Evolutionary conservation across 129 eudicot species (phyloP).

Genomic region (Saussurea involucrata): DNA sequence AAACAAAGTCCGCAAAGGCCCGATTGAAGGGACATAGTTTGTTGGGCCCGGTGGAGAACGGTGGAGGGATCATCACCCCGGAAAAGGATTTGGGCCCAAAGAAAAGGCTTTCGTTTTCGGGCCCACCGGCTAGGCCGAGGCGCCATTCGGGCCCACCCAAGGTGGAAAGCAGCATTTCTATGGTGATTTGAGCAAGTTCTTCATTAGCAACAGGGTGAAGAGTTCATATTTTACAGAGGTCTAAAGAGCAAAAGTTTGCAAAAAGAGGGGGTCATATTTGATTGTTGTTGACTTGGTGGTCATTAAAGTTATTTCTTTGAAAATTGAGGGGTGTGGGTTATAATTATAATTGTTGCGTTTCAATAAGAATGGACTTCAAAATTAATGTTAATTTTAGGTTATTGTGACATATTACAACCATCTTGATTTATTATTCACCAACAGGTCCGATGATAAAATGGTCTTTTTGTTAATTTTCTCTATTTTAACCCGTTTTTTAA

Average conservation of each 20-base stretch:
- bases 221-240: constrained; percentile 13
- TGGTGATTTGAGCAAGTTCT: constrained; percentile 24
- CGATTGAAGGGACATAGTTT: constrained; percentile 46
- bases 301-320: constrained; percentile 17
- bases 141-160: constrained; percentile 46
- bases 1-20: constrained; percentile 81
- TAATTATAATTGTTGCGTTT: constrained; percentile 17
- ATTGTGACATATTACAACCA: not conserved
- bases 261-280: constrained; percentile 13
- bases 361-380: not conserved
- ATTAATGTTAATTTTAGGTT: not conserved
- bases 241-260: constrained; percentile 15
- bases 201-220: constrained; percentile 1
- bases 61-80: constrained; percentile 31
- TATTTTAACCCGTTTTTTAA: too few species aligned
- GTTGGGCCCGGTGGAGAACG: constrained; percentile 42
- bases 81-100: constrained; percentile 39
- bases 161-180: constrained; percentile 23
- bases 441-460: too few species aligned
- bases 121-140: constrained; percentile 27
- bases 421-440: not conserved
- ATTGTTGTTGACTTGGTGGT: constrained; percentile 22
- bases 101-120: constrained; percentile 29
- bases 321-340: constrained; percentile 19
- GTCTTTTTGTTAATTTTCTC: too few species aligned